phyloP scores from a whole-genome alignment of 805 yeast species.

The Kuraishia floccosa region DNA sequence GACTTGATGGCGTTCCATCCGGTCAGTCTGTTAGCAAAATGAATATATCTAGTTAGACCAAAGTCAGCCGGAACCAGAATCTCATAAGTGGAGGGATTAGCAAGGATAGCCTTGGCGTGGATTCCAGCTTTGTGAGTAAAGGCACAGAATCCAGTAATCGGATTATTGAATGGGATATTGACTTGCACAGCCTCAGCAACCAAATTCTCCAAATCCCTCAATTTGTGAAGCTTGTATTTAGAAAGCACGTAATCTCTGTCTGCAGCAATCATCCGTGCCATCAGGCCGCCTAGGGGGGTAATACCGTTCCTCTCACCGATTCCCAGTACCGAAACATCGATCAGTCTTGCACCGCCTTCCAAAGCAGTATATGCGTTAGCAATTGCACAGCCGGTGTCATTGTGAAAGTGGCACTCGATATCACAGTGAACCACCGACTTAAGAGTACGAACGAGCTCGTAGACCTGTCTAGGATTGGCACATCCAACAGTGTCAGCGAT shows the following conservation, averaged over 20 bases:
- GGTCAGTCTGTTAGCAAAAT: conserved; percentile 94
- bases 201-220: conserved; percentile 89
- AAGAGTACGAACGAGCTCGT: conserved; percentile 89
- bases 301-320: conserved; percentile 99
- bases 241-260: conserved; percentile 91
- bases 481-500: conserved; percentile 99
- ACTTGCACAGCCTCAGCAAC: conserved; percentile 98
- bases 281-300: conserved; percentile 93
- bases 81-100: conserved; percentile 98
- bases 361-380: conserved; percentile 97
- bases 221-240: conserved; percentile 91
- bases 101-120: conserved; percentile 96
- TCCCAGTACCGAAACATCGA: conserved; percentile 93
- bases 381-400: conserved; percentile 98
- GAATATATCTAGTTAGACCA: conserved; percentile 93
- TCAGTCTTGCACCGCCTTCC: conserved; percentile 93
- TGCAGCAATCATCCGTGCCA: conserved; percentile 99
- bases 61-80: conserved; percentile 90
- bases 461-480: conserved; percentile 98
- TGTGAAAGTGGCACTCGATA: conserved; percentile 97
- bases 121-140: conserved; percentile 99
- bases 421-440: conserved; percentile 92
- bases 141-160: conserved; percentile 98
- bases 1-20: conserved; percentile 99
- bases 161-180: conserved; percentile 95